Evolutionary conservation across 169 alveolate genomes (phyloP), one percentile per base, ranked within the genome.

Genomic region (Cystoisospora suis): DNA sequence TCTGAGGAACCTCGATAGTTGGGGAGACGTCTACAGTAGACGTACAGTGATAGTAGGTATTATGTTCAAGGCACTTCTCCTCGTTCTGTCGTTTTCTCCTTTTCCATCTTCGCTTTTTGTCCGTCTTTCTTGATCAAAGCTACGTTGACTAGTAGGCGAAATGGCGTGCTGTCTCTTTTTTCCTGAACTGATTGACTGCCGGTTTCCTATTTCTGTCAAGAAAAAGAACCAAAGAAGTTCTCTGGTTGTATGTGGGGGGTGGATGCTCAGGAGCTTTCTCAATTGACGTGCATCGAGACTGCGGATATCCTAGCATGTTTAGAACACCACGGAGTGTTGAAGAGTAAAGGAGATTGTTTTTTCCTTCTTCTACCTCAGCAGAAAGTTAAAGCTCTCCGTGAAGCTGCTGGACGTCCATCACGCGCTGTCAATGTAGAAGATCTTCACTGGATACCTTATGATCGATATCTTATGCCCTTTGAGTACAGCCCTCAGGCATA

Each of bases 391-490:
- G 94, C 94, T 56, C 94, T 97, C 44, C 90, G 91, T 81, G 88
- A 94, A 32, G 93, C 95, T 46, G 45, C 96, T 3, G 96, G 98
- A 20, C 93, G 95, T 27, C 96, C 96, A 47, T 95, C 96, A 32
- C 89, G 96, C 44, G 94, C 90, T 15, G 92, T 96, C 85, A 91
- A 92, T 85, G 94, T 93, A 93, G 96, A 94, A 20, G 96, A 96
- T 79, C 92, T 97, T 56, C 97, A 96, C 90, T 97, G 98, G 97
- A 95, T 95, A 0, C 97, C 98, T 27, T 97, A 97, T 83, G 98
- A 97, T 89, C 95, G 95, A 56, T 96, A 94, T 70, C 75, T 95
- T 70, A 97, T 96, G 47, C 93, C 96, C 46, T 94, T 94, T 36
- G 97, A 95, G 86, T 90, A 94, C 81, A 53, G 61, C 38, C 94